Conservation (phyloP, 2,329 filamentous ascomycete genomes). For the Helicocarpus griseus region DNA sequence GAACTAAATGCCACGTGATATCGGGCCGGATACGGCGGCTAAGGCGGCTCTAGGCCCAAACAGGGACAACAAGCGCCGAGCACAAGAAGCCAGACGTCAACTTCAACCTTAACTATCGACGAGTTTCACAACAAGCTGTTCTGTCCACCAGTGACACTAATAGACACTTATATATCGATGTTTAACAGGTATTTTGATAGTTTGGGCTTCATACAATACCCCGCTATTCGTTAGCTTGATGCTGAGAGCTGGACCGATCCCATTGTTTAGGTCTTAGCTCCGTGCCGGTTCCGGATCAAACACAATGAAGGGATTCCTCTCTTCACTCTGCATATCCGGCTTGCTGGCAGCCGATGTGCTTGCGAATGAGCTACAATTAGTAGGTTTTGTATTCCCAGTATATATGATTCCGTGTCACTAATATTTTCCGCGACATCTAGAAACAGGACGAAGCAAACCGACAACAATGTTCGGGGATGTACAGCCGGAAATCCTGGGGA, state of each 20-base stretch:
- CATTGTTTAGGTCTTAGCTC: constrained; percentile 12
- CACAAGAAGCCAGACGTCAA: background rate
- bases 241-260: constrained; percentile 11
- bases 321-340: constrained; percentile 27
- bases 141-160: background rate
- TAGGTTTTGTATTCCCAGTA: constrained; percentile 16
- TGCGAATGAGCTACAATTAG: constrained; percentile 39
- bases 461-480: constrained; percentile 89
- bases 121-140: background rate
- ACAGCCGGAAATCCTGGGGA: constrained; percentile 80
- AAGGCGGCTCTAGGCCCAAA: background rate
- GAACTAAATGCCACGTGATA: background rate
- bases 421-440: constrained; percentile 35
- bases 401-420: background rate
- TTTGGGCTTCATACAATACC: background rate
- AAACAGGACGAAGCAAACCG: constrained; percentile 66
- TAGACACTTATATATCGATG: background rate
- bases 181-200: background rate
- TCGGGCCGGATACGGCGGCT: background rate
- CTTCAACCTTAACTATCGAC: background rate
- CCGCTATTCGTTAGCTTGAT: background rate
- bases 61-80: background rate
- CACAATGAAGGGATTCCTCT: constrained; percentile 33
- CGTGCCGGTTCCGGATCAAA: constrained; percentile 13
- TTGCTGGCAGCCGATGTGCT: constrained; percentile 28